phyloP scores from a whole-genome alignment of 768 basidiomycete species.

The Mycena belliarum region DNA sequence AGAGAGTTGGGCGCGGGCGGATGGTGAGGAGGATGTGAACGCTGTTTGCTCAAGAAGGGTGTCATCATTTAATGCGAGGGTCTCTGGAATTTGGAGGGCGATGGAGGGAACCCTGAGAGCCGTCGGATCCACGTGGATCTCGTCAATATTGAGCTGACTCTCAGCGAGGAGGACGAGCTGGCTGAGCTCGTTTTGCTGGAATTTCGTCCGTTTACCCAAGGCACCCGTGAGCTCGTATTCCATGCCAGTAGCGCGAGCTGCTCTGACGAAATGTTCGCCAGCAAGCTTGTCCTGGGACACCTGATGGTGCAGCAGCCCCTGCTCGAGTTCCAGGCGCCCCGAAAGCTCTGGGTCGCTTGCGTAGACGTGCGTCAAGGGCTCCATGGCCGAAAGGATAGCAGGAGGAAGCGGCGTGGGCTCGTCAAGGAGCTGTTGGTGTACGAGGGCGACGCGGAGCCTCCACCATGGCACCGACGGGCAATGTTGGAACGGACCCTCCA shows the following conservation, averaged over 20 bases:
- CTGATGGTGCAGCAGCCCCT: constrained; percentile 79
- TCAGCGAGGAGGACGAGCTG: constrained; percentile 95
- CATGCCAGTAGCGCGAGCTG: constrained; percentile 75
- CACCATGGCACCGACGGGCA: constrained; percentile 70
- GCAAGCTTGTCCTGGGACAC: constrained; percentile 76
- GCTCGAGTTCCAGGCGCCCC: constrained; percentile 70
- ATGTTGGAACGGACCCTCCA: constrained; percentile 52
- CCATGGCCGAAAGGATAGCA: constrained; percentile 41
- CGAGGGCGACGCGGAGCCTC: constrained; percentile 68
- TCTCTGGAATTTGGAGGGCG: constrained; percentile 62
- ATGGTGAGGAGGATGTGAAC: constrained; percentile 72
- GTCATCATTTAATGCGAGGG: constrained; percentile 88
- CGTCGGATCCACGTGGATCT: constrained; percentile 5
- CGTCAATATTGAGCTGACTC: constrained; percentile 48
- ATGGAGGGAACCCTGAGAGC: constrained; percentile 10
- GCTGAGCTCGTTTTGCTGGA: constrained; percentile 79
- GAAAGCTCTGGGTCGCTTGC: constrained; percentile 61
- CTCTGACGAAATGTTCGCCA: constrained; percentile 72
- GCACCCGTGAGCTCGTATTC: constrained; percentile 93
- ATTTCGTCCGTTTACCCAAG: constrained; percentile 91
- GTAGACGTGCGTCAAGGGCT: constrained; percentile 40
- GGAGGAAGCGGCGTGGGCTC: constrained; percentile 69
- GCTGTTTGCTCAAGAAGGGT: constrained; percentile 92
- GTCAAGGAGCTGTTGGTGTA: constrained; percentile 84
- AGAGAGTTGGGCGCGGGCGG: constrained; percentile 46